Evolutionary conservation across 768 basidiomycete genomes (phyloP).

Genomic region (Mycena pura): DNA sequence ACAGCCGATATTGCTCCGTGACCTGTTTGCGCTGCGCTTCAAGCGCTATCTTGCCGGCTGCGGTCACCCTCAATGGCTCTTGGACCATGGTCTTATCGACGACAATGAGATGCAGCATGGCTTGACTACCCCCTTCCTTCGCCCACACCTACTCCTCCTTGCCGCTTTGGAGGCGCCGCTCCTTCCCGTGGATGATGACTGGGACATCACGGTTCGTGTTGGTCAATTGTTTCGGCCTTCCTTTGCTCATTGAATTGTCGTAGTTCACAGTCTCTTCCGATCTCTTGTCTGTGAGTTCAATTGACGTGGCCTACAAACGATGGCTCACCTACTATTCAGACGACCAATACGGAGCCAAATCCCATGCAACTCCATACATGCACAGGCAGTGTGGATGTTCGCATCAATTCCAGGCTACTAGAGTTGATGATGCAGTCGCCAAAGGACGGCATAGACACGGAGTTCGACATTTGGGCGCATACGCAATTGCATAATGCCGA

Average conservation of each 20-base stretch:
- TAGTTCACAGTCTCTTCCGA: background rate
- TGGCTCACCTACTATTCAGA: background rate
- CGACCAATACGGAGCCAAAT: background rate
- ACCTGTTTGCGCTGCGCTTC: constrained; percentile 1
- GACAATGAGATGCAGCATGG: background rate
- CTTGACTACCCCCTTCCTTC: background rate
- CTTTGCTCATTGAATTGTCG: background rate
- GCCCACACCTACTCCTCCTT: background rate
- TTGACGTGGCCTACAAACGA: background rate
- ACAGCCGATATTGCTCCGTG: background rate
- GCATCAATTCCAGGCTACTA: background rate
- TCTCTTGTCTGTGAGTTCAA: background rate
- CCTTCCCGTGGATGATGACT: background rate
- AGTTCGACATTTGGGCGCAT: background rate
- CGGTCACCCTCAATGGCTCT: background rate
- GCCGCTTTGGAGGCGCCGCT: background rate
- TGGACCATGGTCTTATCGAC: background rate
- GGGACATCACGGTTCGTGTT: background rate
- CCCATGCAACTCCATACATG: background rate
- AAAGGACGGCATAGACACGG: background rate
- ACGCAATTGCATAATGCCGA: background rate
- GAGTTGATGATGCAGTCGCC: background rate
- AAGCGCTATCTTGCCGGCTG: constrained; percentile 1
- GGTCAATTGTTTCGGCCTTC: background rate
- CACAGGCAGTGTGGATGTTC: background rate